phyloP scores from a whole-genome alignment of 2,329 filamentous ascomycete genomes.

The Escovopsis sp. region DNA sequence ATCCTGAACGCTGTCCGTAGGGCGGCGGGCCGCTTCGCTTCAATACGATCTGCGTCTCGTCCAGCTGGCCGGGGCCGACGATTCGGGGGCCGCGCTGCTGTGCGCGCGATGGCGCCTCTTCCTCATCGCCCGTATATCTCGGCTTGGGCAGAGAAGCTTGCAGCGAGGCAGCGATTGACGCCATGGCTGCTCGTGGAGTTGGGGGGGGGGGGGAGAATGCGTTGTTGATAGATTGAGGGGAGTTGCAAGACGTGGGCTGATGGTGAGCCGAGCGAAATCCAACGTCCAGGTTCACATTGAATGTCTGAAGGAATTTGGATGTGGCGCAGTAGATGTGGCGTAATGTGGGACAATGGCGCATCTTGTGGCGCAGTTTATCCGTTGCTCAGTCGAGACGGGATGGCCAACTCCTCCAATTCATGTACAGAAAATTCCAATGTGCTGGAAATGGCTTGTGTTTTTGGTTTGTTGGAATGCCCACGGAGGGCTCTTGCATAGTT shows the following conservation, averaged over 20 bases:
- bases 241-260: too few species aligned
- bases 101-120: constrained; percentile 56
- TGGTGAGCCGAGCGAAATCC: neutral
- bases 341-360: neutral
- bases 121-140: constrained; percentile 79
- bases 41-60: constrained; percentile 73
- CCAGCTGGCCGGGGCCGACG: constrained; percentile 61
- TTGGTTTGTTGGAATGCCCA: too few species aligned
- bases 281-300: neutral
- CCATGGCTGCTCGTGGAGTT: constrained; percentile 29
- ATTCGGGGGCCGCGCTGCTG: constrained; percentile 71
- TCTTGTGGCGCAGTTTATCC: too few species aligned
- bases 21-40: constrained; percentile 73
- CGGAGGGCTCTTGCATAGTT: too few species aligned
- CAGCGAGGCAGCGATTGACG: constrained; percentile 55
- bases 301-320: constrained; percentile 19
- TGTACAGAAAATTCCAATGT: too few species aligned
- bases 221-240: neutral
- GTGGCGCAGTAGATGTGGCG: constrained; percentile 9
- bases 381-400: too few species aligned
- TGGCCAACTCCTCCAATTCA: too few species aligned
- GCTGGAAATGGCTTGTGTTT: too few species aligned
- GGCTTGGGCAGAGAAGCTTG: constrained; percentile 74
- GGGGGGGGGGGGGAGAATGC: neutral
- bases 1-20: constrained; percentile 76